These are phyloP conservation scores for Eragrostis curvula DNA, from an alignment of 176 grass and related monocot species.

Conservation along the genomic window DNA sequence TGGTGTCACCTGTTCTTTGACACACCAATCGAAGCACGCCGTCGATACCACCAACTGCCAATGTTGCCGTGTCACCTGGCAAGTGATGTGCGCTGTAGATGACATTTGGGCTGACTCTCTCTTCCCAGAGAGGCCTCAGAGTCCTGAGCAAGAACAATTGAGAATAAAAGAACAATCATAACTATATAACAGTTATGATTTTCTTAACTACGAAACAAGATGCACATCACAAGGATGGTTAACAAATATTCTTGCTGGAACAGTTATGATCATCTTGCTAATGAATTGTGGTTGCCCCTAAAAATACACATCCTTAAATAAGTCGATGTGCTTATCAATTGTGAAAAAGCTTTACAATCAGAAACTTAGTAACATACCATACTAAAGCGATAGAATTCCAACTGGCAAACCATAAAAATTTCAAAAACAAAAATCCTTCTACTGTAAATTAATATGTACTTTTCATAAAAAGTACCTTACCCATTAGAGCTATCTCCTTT, in stretches of 20 bases:
- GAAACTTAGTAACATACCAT: constrained; percentile 11
- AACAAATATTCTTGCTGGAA: neutral
- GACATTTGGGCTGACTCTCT: constrained; percentile 87
- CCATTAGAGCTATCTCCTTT: neutral
- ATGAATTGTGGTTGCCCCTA: neutral
- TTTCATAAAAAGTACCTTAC: neutral
- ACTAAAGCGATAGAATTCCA: constrained; percentile 31
- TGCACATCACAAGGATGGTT: neutral
- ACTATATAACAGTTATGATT: constrained; percentile 15
- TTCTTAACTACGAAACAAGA: neutral
- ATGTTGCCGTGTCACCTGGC: constrained; percentile 49
- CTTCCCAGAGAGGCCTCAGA: constrained; percentile 84
- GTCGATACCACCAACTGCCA: constrained; percentile 78
- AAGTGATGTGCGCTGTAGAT: constrained; percentile 77
- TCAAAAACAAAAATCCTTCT: neutral
- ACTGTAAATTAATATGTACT: neutral
- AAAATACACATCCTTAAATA: constrained; percentile 1
- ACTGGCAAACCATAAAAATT: neutral
- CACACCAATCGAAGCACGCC: constrained; percentile 80
- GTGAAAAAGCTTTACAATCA: neutral
- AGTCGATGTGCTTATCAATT: neutral
- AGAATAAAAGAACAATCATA: neutral
- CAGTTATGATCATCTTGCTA: neutral
- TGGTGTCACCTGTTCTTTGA: constrained; percentile 66
- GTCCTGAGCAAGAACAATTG: constrained; percentile 54